Conservation (phyloP, 2,329 filamentous ascomycete species). For the Lecanicillium sp. region DNA sequence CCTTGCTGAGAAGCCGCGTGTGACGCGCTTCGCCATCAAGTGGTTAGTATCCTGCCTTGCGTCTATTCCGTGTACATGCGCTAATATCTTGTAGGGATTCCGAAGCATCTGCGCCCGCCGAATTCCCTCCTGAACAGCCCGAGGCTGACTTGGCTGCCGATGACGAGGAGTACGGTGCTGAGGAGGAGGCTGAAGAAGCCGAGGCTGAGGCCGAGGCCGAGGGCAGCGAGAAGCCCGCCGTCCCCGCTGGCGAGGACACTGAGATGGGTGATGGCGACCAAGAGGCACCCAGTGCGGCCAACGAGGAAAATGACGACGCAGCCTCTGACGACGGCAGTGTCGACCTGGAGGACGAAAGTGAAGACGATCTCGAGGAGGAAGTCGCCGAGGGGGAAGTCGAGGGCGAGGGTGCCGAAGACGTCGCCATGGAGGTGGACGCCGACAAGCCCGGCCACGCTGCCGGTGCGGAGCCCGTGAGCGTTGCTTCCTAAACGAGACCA, state of each 20-base stretch:
- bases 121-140: slow-evolving; percentile 95
- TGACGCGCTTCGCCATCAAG: slow-evolving; percentile 97
- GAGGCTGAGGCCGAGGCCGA: slow-evolving; percentile 48
- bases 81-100: slow-evolving; percentile 63
- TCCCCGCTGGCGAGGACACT: slow-evolving; percentile 54
- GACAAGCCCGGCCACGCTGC: slow-evolving; percentile 29
- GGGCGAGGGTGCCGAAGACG: slow-evolving; percentile 33
- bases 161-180: slow-evolving; percentile 84
- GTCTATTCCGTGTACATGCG: neutral
- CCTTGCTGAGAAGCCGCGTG: slow-evolving; percentile 91
- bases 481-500: slow-evolving; percentile 25
- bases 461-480: slow-evolving; percentile 30
- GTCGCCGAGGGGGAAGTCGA: slow-evolving; percentile 25
- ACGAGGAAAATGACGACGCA: slow-evolving; percentile 56
- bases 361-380: slow-evolving; percentile 64
- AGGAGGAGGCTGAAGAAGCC: slow-evolving; percentile 74
- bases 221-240: slow-evolving; percentile 41
- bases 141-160: slow-evolving; percentile 85
- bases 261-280: slow-evolving; percentile 70
- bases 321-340: slow-evolving; percentile 70
- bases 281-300: slow-evolving; percentile 28
- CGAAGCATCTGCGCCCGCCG: slow-evolving; percentile 91
- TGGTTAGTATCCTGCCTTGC: slow-evolving; percentile 57
- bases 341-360: slow-evolving; percentile 72
- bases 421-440: slow-evolving; percentile 46